Evolutionary conservation across 345 rosid species (phyloP).

Genomic region (Citrus sp.): DNA sequence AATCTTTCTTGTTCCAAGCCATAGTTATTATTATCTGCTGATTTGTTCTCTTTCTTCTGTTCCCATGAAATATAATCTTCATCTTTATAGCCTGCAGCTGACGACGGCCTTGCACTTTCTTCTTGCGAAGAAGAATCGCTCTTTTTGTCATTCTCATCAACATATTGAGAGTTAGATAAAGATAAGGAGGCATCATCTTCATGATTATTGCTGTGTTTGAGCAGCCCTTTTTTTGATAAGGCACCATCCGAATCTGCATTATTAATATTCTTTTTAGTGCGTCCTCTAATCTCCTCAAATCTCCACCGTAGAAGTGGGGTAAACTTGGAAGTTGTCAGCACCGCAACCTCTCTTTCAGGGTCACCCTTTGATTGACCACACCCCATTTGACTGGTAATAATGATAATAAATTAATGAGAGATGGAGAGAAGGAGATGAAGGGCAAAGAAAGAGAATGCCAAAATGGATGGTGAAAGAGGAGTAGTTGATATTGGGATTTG

Average conservation of each 20-base stretch:
- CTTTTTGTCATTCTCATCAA: neutral
- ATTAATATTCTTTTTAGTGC: neutral
- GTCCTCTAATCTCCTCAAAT: conserved; percentile 15
- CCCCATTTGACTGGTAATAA: conserved; percentile 13
- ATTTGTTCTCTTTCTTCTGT: neutral
- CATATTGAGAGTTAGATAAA: neutral
- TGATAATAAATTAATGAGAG: neutral
- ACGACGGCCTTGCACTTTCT: neutral
- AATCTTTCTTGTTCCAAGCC: neutral
- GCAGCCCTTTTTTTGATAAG: conserved; percentile 24
- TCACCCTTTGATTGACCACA: conserved; percentile 22
- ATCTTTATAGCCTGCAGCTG: neutral
- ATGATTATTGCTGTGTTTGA: conserved; percentile 9
- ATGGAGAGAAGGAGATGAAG: neutral
- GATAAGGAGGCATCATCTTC: conserved; percentile 6
- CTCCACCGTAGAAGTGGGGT: conserved; percentile 18
- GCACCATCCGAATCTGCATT: neutral
- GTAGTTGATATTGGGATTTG: neutral
- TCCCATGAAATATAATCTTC: neutral
- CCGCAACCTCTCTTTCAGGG: neutral
- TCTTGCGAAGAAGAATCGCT: conserved; percentile 16
- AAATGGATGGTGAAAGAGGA: conserved; percentile 1
- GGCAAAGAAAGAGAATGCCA: neutral
- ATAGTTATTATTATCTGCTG: neutral
- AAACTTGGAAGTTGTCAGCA: conserved; percentile 1